Base-by-base conservation (phyloP, 2,329 filamentous ascomycete genomes). In the Ascosphaera apis region DNA sequence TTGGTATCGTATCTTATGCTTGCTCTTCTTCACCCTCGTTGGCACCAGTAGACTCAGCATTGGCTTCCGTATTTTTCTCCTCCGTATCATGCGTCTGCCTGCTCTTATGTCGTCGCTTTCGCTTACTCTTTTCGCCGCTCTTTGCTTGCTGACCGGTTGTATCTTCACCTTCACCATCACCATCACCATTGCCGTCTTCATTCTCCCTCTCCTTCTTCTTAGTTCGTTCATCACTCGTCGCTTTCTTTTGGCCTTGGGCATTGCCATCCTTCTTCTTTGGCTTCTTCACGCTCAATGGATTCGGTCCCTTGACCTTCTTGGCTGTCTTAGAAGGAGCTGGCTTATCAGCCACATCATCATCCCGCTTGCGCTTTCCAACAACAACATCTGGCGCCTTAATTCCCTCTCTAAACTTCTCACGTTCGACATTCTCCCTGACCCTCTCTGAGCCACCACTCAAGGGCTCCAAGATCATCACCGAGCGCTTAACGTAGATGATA, bases 401-500 rank as follows among this genome's bases (percentile, higher is more conserved):
- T 1, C 60, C 60, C 28, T 50, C 52, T 32, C 53, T 52, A 40
- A 63, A 60, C 43, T 63, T 63, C 28, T 54, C 56, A 40, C 48
- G 54, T 48, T 63, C 60, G n/a, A 54, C 48, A 1, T 53, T 54
- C 33, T 60, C 53, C 27, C 57, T 49, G 9, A 60, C 48, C 15
- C 48, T 48, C 42, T 59, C 55, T 11, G 58, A 62, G 1, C 50
- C 48, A 15, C 46, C 51, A 37, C 58, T 61, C 52, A 63, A 50
- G 11, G 61, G 60, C 45, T 63, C 60, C 37, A 63, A 44, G 11
- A 63, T 53, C 60, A 63, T 63, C 5, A 63, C 60, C 12, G 59
- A 62, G 33, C 61, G 51, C 47, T 63, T 63, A 21, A 64, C 61
- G 44, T 62, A 64, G 31, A 64, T 55, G 18, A 63, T 57, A 12